Percentiles rank a stretch among this genome's conserved stretches.
These are phyloP conservation scores for Closterium sp. DNA, from an alignment of 139 green algal species.

Conservation along the genomic window DNA sequence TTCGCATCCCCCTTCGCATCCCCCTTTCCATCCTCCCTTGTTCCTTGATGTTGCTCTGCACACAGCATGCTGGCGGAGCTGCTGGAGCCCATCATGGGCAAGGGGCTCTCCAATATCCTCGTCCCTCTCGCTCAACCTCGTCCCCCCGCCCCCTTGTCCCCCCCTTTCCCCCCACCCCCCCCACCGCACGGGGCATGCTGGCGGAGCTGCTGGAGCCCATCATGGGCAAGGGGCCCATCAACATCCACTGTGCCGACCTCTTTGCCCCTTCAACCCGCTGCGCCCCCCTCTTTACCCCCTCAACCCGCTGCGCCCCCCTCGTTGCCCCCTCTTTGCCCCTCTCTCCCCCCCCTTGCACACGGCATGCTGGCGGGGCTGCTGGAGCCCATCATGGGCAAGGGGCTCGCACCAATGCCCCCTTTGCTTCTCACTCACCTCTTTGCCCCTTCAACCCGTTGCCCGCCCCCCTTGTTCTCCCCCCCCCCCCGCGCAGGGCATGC, in stretches of 20 bases:
- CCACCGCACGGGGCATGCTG: slow-evolving; percentile 82
- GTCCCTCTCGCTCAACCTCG: background rate
- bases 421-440: background rate
- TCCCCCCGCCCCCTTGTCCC: too few relatives aligned
- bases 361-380: slow-evolving; percentile 97
- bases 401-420: slow-evolving; percentile 74
- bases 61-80: slow-evolving; percentile 98
- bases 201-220: slow-evolving; percentile 99
- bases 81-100: slow-evolving; percentile 99
- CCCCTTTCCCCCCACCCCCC: too few relatives aligned
- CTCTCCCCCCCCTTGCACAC: too few relatives aligned
- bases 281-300: too few relatives aligned
- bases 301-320: too few relatives aligned
- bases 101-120: slow-evolving; percentile 83
- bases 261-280: too few relatives aligned
- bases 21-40: too few relatives aligned
- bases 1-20: too few relatives aligned
- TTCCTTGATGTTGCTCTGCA: background rate
- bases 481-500: slow-evolving; percentile 76
- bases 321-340: too few relatives aligned
- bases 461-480: background rate
- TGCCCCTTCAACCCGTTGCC: too few relatives aligned
- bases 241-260: too few relatives aligned
- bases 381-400: slow-evolving; percentile 99
- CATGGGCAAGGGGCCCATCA: slow-evolving; percentile 99